Evolutionary conservation across 2,329 filamentous ascomycete genomes (phyloP).

Genomic region (Cladosporium cucumerinum): DNA sequence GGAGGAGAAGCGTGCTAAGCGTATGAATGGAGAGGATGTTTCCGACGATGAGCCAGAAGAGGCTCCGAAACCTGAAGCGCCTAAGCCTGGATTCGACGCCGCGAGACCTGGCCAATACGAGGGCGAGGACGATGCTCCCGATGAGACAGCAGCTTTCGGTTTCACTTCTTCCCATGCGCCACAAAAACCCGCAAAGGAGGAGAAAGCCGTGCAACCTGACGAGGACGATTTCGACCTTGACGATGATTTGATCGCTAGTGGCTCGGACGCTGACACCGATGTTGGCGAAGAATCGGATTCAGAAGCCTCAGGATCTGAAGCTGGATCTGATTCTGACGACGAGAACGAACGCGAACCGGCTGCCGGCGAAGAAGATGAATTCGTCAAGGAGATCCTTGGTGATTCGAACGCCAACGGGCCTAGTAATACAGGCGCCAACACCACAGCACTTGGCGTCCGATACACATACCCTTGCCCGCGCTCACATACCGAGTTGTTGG

Average conservation of each 20-base stretch:
- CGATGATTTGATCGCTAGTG: constrained; percentile 80
- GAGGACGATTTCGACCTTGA: constrained; percentile 94
- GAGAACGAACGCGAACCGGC: constrained; percentile 36
- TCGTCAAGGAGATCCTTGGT: constrained; percentile 44
- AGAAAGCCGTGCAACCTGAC: constrained; percentile 71
- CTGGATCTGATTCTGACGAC: constrained; percentile 23
- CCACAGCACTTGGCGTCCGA: constrained; percentile 55
- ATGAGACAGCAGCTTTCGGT: constrained; percentile 61
- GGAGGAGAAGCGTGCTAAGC: constrained; percentile 74
- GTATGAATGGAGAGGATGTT: constrained; percentile 83
- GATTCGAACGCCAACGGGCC: constrained; percentile 12
- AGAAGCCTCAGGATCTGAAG: constrained; percentile 27
- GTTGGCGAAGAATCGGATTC: constrained; percentile 24
- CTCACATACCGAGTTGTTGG: constrained; percentile 69
- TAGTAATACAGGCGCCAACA: constrained; percentile 29
- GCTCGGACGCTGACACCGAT: constrained; percentile 52
- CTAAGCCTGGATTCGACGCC: constrained; percentile 28
- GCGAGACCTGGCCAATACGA: background rate
- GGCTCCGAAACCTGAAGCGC: constrained; percentile 22
- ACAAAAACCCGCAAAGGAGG: constrained; percentile 33
- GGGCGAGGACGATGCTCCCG: constrained; percentile 37
- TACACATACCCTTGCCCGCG: constrained; percentile 86
- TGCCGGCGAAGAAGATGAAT: constrained; percentile 48
- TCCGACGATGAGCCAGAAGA: constrained; percentile 58
- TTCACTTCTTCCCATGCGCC: constrained; percentile 56